phyloP scores from a whole-genome alignment of 495 filamentous ascomycete species.

The Pseudevernia furfuracea region DNA sequence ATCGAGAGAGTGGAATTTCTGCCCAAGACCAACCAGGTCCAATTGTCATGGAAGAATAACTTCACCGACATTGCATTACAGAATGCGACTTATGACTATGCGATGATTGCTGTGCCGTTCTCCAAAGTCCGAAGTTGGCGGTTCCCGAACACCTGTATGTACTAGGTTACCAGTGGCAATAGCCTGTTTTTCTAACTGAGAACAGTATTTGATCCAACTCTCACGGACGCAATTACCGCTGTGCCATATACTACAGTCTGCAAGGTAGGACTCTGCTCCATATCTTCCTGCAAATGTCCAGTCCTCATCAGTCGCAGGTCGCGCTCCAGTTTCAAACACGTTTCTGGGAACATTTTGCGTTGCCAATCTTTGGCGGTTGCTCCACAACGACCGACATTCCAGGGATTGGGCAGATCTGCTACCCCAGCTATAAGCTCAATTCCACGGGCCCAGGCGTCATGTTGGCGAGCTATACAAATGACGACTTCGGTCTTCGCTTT shows the following conservation, averaged over 20 bases:
- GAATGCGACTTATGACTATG: constrained; percentile 54
- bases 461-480: constrained; percentile 49
- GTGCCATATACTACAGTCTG: not conserved
- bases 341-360: not conserved
- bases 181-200: not conserved
- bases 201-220: not conserved
- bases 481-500: constrained; percentile 39
- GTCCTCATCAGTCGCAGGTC: not conserved
- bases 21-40: constrained; percentile 25
- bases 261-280: not conserved
- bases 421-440: not conserved
- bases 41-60: not conserved
- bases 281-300: not conserved
- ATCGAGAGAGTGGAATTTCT: constrained; percentile 41
- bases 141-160: constrained; percentile 30
- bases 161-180: not conserved
- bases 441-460: constrained; percentile 47
- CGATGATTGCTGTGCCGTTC: constrained; percentile 56
- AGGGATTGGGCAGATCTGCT: not conserved
- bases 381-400: not conserved
- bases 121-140: constrained; percentile 49
- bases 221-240: not conserved
- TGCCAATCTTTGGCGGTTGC: not conserved
- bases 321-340: not conserved
- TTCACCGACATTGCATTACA: constrained; percentile 29